Evolutionary conservation across 257 asterid genomes (phyloP).

Genomic region (Solanum bukasovii): DNA sequence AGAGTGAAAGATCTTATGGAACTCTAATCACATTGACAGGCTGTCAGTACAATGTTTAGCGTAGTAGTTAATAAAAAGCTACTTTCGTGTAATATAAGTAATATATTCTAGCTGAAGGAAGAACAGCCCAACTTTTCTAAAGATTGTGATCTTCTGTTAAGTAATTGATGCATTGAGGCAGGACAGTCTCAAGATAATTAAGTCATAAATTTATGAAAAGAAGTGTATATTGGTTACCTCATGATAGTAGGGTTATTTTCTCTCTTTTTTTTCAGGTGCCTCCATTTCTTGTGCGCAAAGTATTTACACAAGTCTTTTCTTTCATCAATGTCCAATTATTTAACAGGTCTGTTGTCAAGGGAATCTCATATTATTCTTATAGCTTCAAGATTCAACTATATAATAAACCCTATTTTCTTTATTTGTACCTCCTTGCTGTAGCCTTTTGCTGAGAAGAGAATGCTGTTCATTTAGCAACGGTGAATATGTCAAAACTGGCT

Average conservation of each 20-base stretch:
- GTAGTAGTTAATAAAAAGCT: neutral
- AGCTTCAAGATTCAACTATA: neutral
- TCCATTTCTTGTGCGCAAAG: slow-evolving; percentile 87
- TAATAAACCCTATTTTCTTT: neutral
- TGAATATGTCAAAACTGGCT: slow-evolving; percentile 96
- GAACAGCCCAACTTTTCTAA: neutral
- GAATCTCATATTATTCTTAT: neutral
- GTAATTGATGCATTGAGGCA: neutral
- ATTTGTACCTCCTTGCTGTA: slow-evolving; percentile 16
- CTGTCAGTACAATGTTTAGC: neutral
- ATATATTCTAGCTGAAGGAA: neutral
- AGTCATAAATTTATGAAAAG: neutral
- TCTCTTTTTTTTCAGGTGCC: slow-evolving; percentile 61
- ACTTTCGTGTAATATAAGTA: neutral
- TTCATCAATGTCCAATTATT: slow-evolving; percentile 93
- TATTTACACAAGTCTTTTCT: slow-evolving; percentile 89
- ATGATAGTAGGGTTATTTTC: neutral
- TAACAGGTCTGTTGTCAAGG: slow-evolving; percentile 55
- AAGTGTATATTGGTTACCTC: neutral
- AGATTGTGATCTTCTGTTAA: neutral
- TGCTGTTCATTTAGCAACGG: slow-evolving; percentile 99
- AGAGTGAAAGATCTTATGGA: neutral
- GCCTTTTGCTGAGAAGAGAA: slow-evolving; percentile 93
- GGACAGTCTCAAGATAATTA: neutral
- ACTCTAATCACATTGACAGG: neutral